Percentiles rank a stretch among this genome's conserved stretches.
Evolutionary conservation across 192 early-diverging fungal genomes (phyloP).

Genomic region (Haplosporangium gracile): DNA sequence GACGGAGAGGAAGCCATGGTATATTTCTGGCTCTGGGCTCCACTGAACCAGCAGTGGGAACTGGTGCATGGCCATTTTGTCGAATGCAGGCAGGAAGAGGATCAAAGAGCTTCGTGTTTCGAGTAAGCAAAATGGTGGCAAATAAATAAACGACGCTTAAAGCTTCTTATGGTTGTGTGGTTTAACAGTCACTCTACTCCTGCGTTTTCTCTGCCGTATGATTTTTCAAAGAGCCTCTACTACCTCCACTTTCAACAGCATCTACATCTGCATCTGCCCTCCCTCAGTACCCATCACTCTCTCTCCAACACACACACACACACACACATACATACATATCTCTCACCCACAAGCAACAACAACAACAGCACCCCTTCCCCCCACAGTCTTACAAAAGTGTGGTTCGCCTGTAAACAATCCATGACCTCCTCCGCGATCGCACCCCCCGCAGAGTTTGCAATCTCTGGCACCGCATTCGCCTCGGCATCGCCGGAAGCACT

Average conservation of each 20-base stretch:
- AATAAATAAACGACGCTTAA: not conserved
- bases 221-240: not conserved
- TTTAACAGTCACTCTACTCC: not conserved
- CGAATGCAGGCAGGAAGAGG: not conserved
- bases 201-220: no score
- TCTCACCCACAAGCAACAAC: not conserved
- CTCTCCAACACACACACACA: not conserved
- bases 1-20: conserved; percentile 45
- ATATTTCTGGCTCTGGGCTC: conserved; percentile 31
- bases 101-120: not conserved
- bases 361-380: not conserved
- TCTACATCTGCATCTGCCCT: no score
- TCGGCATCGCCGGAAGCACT: conserved; percentile 26
- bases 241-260: no score
- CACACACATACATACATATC: no score
- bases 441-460: conserved; percentile 41
- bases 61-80: conserved; percentile 26
- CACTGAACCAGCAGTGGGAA: conserved; percentile 50
- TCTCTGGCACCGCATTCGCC: conserved; percentile 31
- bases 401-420: not conserved
- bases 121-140: not conserved
- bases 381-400: not conserved
- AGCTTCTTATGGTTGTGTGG: not conserved
- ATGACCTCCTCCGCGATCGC: conserved; percentile 20
- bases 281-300: not conserved